A percentile compares a stretch with the other conserved stretches of the same genome.
These are phyloP conservation scores for Dicorynia guianensis DNA, from an alignment of 306 rosid species.

Conservation along the genomic window DNA sequence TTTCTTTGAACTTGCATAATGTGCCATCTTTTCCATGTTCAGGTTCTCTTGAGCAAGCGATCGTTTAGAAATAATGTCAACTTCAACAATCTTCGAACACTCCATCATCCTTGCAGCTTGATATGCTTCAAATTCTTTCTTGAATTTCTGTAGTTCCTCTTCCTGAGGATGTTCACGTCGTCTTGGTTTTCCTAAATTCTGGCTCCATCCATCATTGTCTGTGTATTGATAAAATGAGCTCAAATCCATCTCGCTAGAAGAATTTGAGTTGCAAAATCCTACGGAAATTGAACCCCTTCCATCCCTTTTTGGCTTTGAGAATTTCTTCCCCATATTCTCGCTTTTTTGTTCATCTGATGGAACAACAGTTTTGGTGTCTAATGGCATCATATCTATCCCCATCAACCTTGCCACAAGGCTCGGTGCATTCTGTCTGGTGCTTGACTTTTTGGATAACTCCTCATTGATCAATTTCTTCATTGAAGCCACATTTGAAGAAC, in stretches of 20 bases:
- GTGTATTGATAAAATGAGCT: constrained; percentile 50
- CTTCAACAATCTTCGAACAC: constrained; percentile 75
- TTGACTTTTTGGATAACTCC: constrained; percentile 73
- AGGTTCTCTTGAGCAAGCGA: constrained; percentile 58
- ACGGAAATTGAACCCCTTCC: constrained; percentile 58
- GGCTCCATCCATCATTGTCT: constrained; percentile 65
- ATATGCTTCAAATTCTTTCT: constrained; percentile 95
- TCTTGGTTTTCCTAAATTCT: constrained; percentile 60
- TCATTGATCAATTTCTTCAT: constrained; percentile 87
- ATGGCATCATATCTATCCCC: constrained; percentile 85
- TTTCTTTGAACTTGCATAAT: constrained; percentile 48
- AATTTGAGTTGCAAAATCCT: constrained; percentile 57
- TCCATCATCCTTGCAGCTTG: constrained; percentile 85
- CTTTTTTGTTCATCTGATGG: constrained; percentile 56
- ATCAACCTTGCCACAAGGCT: constrained; percentile 96
- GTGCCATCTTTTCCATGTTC: constrained; percentile 56
- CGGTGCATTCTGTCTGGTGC: constrained; percentile 68
- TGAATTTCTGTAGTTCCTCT: constrained; percentile 89
- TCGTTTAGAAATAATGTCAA: constrained; percentile 47
- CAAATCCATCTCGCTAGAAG: constrained; percentile 60
- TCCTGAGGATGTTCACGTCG: constrained; percentile 95
- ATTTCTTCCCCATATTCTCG: constrained; percentile 54
- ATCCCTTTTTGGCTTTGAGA: constrained; percentile 58
- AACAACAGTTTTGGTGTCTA: constrained; percentile 58
- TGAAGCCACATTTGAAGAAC: constrained; percentile 66